Conservation (phyloP, 2,329 filamentous ascomycete species). For the Cytospora mali region DNA sequence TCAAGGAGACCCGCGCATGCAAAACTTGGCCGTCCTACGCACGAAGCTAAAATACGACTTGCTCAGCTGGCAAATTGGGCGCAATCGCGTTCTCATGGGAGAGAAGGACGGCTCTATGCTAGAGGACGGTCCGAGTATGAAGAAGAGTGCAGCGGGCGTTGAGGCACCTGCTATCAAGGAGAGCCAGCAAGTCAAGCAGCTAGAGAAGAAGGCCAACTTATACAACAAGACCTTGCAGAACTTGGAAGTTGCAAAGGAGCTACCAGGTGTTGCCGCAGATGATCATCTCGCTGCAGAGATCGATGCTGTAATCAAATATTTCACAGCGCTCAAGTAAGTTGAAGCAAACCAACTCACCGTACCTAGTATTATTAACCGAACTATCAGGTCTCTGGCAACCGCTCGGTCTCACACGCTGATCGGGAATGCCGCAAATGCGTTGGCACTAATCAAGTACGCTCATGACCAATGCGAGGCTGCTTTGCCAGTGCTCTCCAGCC, state of each 20-base stretch:
- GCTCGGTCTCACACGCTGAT: conserved; percentile 81
- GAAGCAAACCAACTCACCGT: background rate
- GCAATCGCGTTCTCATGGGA: conserved; percentile 89
- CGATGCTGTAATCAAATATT: conserved; percentile 79
- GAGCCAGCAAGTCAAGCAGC: conserved; percentile 69
- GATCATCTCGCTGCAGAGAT: conserved; percentile 74
- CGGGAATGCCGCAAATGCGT: conserved; percentile 72
- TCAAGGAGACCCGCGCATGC: conserved; percentile 83
- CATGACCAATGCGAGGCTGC: conserved; percentile 61
- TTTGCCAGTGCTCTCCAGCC: conserved; percentile 48
- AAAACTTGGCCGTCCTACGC: conserved; percentile 87
- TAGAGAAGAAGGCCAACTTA: conserved; percentile 84
- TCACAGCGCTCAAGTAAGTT: conserved; percentile 80
- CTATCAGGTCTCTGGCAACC: conserved; percentile 74
- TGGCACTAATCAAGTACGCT: conserved; percentile 81
- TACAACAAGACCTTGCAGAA: conserved; percentile 93
- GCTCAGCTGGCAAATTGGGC: conserved; percentile 91
- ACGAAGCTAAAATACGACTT: conserved; percentile 94
- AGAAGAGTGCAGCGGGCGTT: conserved; percentile 48
- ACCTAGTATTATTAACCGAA: conserved; percentile 19
- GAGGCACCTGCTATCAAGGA: conserved; percentile 61
- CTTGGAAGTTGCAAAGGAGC: conserved; percentile 83
- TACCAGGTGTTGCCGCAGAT: conserved; percentile 89
- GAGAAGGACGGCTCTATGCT: conserved; percentile 72
- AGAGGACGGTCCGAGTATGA: conserved; percentile 50